A percentile compares a stretch with the other conserved stretches of the same genome.
phyloP scores from a whole-genome alignment of 768 basidiomycete genomes.

The Boletus rubroflammeus region DNA sequence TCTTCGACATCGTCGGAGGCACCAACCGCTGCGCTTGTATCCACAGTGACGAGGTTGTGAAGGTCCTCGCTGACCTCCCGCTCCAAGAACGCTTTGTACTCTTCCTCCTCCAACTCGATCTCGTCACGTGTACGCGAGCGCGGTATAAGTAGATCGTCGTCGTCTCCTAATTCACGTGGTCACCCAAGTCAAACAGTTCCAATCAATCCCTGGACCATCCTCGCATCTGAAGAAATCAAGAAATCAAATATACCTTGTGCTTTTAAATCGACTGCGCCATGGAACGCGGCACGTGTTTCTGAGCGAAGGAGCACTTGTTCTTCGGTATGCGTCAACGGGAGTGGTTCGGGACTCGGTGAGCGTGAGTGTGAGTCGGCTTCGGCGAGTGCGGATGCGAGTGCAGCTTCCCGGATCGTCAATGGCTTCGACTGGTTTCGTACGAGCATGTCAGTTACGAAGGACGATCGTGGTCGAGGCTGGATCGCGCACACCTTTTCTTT shows the following conservation, averaged over 20 bases:
- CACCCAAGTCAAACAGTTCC: neutral
- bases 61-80: constrained; percentile 79
- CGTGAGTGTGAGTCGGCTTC: constrained; percentile 44
- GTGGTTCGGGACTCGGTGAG: constrained; percentile 54
- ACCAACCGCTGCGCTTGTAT: constrained; percentile 8
- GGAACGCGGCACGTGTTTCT: constrained; percentile 87
- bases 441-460: neutral
- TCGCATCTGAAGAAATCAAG: neutral
- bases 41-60: constrained; percentile 60
- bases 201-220: neutral
- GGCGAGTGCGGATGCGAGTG: constrained; percentile 58
- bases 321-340: constrained; percentile 64
- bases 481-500: constrained; percentile 50
- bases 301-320: constrained; percentile 72
- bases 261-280: constrained; percentile 33
- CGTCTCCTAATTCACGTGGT: constrained; percentile 38
- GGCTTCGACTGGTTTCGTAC: constrained; percentile 53
- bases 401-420: constrained; percentile 70
- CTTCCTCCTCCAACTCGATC: constrained; percentile 72
- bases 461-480: neutral
- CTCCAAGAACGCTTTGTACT: constrained; percentile 79
- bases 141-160: constrained; percentile 66
- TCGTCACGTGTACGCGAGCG: constrained; percentile 80
- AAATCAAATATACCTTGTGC: constrained; percentile 13
- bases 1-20: constrained; percentile 24